Evolutionary conservation across 1,284 basidiomycete species (phyloP).

Genomic region (Cryptococcus sp.): DNA sequence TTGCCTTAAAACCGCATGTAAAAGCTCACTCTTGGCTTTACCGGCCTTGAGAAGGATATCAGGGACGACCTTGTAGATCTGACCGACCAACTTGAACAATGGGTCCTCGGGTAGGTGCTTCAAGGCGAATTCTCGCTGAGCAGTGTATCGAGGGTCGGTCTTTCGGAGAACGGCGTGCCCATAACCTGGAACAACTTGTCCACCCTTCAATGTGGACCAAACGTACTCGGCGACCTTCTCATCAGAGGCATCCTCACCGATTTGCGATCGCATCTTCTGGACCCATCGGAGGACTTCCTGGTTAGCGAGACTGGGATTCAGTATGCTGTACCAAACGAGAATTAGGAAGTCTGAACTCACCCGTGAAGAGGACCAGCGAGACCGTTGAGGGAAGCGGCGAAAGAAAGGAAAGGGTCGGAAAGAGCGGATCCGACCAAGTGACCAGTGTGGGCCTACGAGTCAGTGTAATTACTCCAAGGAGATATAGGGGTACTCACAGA

Average conservation of each 20-base stretch:
- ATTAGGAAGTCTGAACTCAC: conserved; percentile 24
- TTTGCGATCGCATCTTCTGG: conserved; percentile 78
- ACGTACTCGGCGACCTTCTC: conserved; percentile 87
- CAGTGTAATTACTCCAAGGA: neutral
- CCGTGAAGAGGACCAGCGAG: conserved; percentile 96
- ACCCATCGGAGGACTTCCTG: conserved; percentile 89
- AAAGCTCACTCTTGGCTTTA: conserved; percentile 74
- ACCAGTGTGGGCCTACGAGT: conserved; percentile 70
- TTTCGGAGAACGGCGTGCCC: conserved; percentile 96
- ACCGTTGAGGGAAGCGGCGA: conserved; percentile 89
- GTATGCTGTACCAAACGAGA: conserved; percentile 1
- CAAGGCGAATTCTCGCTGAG: conserved; percentile 88
- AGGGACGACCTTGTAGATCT: conserved; percentile 90
- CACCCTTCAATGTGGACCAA: conserved; percentile 84
- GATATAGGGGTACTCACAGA: conserved; percentile 54
- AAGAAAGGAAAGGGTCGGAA: conserved; percentile 96
- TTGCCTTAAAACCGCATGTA: conserved; percentile 50
- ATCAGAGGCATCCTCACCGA: conserved; percentile 75
- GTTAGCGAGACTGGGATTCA: conserved; percentile 66
- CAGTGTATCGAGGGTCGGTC: conserved; percentile 95
- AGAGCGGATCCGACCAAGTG: conserved; percentile 97
- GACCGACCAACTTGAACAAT: conserved; percentile 86
- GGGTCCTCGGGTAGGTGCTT: conserved; percentile 83
- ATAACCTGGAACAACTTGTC: conserved; percentile 90
- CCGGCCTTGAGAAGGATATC: conserved; percentile 88